Evolutionary conservation across 176 grass and related monocot species (phyloP).

Genomic region (Oryza meyeriana): DNA sequence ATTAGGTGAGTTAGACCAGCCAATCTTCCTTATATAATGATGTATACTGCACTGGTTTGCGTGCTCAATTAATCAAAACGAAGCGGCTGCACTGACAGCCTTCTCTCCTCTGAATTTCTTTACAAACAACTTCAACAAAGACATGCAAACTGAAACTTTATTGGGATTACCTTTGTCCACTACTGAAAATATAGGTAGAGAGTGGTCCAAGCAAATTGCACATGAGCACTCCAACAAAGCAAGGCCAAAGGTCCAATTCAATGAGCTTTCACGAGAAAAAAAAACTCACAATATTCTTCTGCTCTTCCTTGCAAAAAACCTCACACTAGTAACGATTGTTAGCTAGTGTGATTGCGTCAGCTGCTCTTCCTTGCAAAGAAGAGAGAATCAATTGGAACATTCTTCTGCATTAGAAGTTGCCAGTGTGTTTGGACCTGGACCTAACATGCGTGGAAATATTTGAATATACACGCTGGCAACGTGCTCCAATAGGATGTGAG

Average conservation of each 20-base stretch:
- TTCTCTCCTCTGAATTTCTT: too few species aligned
- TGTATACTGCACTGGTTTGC: too few species aligned
- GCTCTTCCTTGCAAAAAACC: neutral
- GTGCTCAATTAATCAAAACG: too few species aligned
- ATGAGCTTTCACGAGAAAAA: neutral
- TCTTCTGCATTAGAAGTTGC: neutral
- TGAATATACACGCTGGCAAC: constrained; percentile 7
- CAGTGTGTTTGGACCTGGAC: constrained; percentile 23
- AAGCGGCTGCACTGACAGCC: too few species aligned
- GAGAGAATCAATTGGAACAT: neutral
- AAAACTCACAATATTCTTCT: neutral
- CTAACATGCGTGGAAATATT: constrained; percentile 8
- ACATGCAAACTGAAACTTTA: neutral
- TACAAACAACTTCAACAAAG: neutral
- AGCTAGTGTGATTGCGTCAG: neutral
- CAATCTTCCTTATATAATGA: too few species aligned
- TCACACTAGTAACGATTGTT: neutral
- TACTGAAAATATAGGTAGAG: neutral
- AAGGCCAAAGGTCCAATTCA: neutral
- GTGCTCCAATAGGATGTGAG: neutral
- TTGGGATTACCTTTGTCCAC: neutral
- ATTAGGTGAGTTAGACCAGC: too few species aligned
- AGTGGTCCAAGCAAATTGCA: neutral
- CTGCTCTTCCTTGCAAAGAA: neutral
- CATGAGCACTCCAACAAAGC: neutral